Evolutionary conservation across 768 basidiomycete genomes (phyloP), one percentile per base, ranked within the genome.

Genomic region (Phylloporus arenicola): DNA sequence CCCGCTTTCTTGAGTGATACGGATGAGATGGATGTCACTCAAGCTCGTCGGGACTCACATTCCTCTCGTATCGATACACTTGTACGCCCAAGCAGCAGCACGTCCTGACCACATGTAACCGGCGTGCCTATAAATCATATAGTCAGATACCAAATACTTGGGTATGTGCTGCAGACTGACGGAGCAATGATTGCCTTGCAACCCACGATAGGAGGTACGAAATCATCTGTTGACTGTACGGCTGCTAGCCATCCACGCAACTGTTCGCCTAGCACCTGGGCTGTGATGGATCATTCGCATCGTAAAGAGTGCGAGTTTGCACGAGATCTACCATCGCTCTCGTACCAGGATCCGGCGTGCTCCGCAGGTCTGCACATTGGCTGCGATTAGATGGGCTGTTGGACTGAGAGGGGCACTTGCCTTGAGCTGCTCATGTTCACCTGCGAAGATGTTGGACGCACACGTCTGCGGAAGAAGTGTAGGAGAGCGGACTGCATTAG

Each of bases 71-170:
- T 95, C 87, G 53, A 98, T 86, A 61, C 82, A 81, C 67, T 82
- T 86, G 72, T 98, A 99, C 0, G 95, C 95, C 92, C 92, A 98
- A 3, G 92, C 95, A 3, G 96, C 95, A 1, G 94, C 78, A 5
- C 82, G 84, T 19, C 96, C 96, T 47, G 93, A 96, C 70, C 96
- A 98, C 5, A 83, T 79, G 71, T 94, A 97, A 6, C 96, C 96
- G 2, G 96, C 96, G 68, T 99, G 96, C 10, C 94, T 97, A 64
- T 20, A 35, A 10, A 59, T 35, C 9, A 31, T 17, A 20, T 12
- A 9, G 33, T 63, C 27, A 64, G 53, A 46, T 29, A 29, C 14
- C 12, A 45, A 39, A 30, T 16, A 42, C 31, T 13, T 29, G 17
- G 35, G 24, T 11, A 43, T 37, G 17, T 24, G 25, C 30, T 43